Conservation (phyloP, 768 basidiomycete genomes). For the Lyophyllum decastes region DNA sequence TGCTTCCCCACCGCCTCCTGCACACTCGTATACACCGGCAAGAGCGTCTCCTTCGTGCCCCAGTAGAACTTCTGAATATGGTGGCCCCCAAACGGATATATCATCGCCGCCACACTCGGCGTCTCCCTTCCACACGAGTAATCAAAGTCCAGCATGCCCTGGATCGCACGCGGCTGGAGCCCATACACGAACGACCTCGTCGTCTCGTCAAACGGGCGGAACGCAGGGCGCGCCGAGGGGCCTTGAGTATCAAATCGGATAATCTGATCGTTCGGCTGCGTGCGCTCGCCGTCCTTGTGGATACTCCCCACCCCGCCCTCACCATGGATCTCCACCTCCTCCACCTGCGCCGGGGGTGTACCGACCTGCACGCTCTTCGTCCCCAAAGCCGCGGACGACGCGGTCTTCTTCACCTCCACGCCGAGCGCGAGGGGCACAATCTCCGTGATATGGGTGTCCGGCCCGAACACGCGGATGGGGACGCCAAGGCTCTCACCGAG, state of each 20-base stretch:
- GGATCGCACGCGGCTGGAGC: slow-evolving; percentile 98
- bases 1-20: slow-evolving; percentile 93
- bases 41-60: slow-evolving; percentile 98
- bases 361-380: slow-evolving; percentile 37
- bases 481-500: slow-evolving; percentile 97
- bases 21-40: slow-evolving; percentile 94
- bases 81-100: slow-evolving; percentile 99
- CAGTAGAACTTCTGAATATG: slow-evolving; percentile 99
- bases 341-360: slow-evolving; percentile 39
- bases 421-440: slow-evolving; percentile 99
- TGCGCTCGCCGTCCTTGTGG: slow-evolving; percentile 76
- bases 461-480: slow-evolving; percentile 95
- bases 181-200: slow-evolving; percentile 99
- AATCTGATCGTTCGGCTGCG: slow-evolving; percentile 86
- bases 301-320: slow-evolving; percentile 65
- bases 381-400: slow-evolving; percentile 24
- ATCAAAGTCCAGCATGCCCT: slow-evolving; percentile 97
- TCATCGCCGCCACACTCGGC: slow-evolving; percentile 98
- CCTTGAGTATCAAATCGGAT: slow-evolving; percentile 74
- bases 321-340: slow-evolving; percentile 38
- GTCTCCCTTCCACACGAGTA: slow-evolving; percentile 92
- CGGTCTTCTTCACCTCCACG: slow-evolving; percentile 55
- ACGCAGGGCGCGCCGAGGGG: slow-evolving; percentile 64
- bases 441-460: slow-evolving; percentile 97
- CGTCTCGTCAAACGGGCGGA: slow-evolving; percentile 87